These are phyloP conservation scores for Psidium friedrichsthalianum DNA, from an alignment of 345 rosid species.

Conservation along the genomic window DNA sequence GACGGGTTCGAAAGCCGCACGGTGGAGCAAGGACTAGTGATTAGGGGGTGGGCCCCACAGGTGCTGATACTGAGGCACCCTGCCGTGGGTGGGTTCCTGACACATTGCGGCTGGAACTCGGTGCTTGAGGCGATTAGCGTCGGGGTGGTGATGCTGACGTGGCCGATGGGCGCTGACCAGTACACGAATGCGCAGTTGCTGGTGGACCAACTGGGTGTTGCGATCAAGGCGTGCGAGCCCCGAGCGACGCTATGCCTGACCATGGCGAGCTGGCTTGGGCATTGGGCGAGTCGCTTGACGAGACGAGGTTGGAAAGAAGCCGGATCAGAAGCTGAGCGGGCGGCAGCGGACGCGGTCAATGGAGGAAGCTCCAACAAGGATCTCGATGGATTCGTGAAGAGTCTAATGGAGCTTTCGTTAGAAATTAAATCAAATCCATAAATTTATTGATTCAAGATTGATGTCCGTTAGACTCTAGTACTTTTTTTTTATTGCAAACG, in stretches of 20 bases:
- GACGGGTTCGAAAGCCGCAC: not conserved
- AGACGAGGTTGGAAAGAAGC: slow-evolving; percentile 5
- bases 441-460: too few relatives aligned
- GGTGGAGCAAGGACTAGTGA: not conserved
- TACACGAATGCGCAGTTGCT: slow-evolving; percentile 27
- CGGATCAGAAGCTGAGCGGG: slow-evolving; percentile 8
- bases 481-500: too few relatives aligned
- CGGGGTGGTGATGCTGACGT: slow-evolving; percentile 17
- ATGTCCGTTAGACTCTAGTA: too few relatives aligned
- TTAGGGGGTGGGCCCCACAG: slow-evolving; percentile 8
- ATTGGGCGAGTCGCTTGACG: slow-evolving; percentile 16
- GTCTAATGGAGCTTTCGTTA: not conserved
- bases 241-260: slow-evolving; percentile 22
- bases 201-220: slow-evolving; percentile 46
- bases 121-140: not conserved
- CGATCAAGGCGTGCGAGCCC: slow-evolving; percentile 26
- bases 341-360: not conserved
- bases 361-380: not conserved
- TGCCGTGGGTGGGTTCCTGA: not conserved
- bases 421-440: too few relatives aligned
- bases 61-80: slow-evolving; percentile 3
- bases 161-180: slow-evolving; percentile 68
- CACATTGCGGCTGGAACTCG: slow-evolving; percentile 1
- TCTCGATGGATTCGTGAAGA: not conserved
- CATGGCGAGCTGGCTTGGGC: slow-evolving; percentile 19